Percentiles rank a stretch among this genome's conserved stretches.
Conservation (phyloP, 2,329 filamentous ascomycete species). For the Aaosphaeria arxii region DNA sequence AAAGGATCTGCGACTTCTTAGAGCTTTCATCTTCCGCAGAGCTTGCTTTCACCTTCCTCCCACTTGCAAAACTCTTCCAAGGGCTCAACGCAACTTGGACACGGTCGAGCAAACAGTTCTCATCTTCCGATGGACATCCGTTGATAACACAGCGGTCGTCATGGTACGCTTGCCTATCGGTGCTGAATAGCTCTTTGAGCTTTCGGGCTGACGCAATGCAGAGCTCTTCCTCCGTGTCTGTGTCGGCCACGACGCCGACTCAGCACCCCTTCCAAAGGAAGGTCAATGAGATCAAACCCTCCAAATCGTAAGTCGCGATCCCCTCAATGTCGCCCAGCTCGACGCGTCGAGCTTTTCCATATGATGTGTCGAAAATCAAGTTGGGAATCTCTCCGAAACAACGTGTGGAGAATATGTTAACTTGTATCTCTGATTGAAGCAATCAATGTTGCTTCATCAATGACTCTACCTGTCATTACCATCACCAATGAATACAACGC, state of each 20-base stretch:
- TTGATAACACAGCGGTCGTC: slow-evolving; percentile 28
- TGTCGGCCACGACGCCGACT: slow-evolving; percentile 68
- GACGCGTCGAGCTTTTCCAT: slow-evolving; percentile 29
- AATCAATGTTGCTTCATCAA: not conserved
- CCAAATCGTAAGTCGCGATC: slow-evolving; percentile 71
- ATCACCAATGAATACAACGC: not conserved
- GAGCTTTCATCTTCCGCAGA: not conserved
- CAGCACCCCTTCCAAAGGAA: slow-evolving; percentile 76
- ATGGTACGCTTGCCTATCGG: slow-evolving; percentile 27
- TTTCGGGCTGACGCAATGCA: slow-evolving; percentile 21
- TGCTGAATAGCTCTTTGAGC: not conserved
- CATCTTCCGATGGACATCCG: slow-evolving; percentile 33
- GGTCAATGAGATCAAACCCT: slow-evolving; percentile 78
- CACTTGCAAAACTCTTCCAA: slow-evolving; percentile 27
- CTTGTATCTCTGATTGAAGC: slow-evolving; percentile 66
- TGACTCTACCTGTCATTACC: not conserved
- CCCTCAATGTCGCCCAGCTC: slow-evolving; percentile 30
- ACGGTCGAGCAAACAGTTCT: slow-evolving; percentile 26
- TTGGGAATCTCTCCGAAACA: slow-evolving; percentile 99
- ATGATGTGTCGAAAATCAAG: slow-evolving; percentile 86
- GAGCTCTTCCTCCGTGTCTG: slow-evolving; percentile 67
- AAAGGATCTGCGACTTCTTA: not conserved
- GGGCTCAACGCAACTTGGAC: slow-evolving; percentile 24
- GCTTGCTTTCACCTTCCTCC: slow-evolving; percentile 8
- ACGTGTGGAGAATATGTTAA: slow-evolving; percentile 88